Evolutionary conservation across 768 basidiomycete genomes (phyloP).

Genomic region (Leccinum subgranulosum): DNA sequence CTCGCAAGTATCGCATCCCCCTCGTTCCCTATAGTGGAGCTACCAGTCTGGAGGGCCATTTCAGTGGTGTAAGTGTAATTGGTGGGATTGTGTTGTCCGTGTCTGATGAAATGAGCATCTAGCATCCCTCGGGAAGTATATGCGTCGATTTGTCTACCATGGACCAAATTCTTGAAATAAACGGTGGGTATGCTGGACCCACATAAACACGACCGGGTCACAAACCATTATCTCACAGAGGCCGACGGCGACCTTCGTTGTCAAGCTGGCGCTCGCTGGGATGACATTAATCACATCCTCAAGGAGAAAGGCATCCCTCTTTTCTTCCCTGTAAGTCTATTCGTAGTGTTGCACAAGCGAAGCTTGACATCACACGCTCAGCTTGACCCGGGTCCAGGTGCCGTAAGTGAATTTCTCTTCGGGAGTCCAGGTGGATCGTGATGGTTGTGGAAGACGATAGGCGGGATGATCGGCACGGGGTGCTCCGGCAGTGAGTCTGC

Average conservation of each 20-base stretch:
- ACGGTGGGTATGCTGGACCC: slow-evolving; percentile 38
- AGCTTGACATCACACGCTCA: slow-evolving; percentile 22
- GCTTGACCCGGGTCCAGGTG: slow-evolving; percentile 73
- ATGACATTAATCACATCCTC: slow-evolving; percentile 69
- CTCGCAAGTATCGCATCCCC: slow-evolving; percentile 70
- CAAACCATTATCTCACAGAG: slow-evolving; percentile 36
- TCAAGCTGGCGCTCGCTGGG: slow-evolving; percentile 77
- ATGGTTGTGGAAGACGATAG: slow-evolving; percentile 56
- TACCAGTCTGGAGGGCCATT: slow-evolving; percentile 87
- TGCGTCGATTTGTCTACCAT: slow-evolving; percentile 66
- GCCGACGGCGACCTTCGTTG: slow-evolving; percentile 72
- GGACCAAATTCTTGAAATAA: slow-evolving; percentile 60
- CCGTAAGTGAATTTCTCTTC: slow-evolving; percentile 39
- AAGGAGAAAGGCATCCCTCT: slow-evolving; percentile 68
- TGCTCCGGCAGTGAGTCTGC: slow-evolving; percentile 72
- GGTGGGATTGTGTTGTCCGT: background rate
- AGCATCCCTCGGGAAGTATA: slow-evolving; percentile 53
- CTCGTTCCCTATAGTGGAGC: slow-evolving; percentile 82
- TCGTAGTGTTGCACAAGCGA: background rate
- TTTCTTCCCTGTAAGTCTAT: slow-evolving; percentile 73
- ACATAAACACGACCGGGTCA: background rate
- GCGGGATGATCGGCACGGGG: slow-evolving; percentile 86
- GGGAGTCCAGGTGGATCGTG: slow-evolving; percentile 1
- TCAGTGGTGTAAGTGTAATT: slow-evolving; percentile 54
- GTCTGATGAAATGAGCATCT: background rate